Conservation (phyloP, 768 basidiomycete species). For the Tricholoma furcatifolium region DNA sequence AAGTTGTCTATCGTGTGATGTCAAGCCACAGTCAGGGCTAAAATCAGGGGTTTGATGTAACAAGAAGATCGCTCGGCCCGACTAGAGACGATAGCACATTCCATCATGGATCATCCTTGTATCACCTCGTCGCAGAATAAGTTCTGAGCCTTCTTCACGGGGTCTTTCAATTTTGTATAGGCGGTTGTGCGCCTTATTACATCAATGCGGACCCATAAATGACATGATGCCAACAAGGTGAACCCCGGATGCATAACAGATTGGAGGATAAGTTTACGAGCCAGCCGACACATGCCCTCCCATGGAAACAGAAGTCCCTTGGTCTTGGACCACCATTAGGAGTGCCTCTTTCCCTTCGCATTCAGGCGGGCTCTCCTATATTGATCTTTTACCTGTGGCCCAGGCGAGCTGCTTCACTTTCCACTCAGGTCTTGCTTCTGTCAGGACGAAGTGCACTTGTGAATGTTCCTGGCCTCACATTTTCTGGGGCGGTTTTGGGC, state of each 20-base stretch:
- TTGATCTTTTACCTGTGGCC: conserved; percentile 2
- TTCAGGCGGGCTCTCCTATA: background rate
- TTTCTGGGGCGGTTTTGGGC: conserved; percentile 6
- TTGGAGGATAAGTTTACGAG: conserved; percentile 11
- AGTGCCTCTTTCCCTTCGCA: conserved; percentile 2
- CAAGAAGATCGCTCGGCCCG: conserved; percentile 2
- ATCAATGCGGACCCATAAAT: conserved; percentile 3
- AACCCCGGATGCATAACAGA: conserved; percentile 8
- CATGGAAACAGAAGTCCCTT: conserved; percentile 18
- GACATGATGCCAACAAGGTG: conserved; percentile 14
- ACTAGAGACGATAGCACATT: background rate
- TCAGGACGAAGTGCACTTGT: background rate
- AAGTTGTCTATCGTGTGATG: background rate
- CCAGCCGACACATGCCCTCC: conserved; percentile 6
- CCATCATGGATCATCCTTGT: conserved; percentile 7
- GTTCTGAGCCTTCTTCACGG: background rate
- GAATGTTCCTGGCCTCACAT: conserved; percentile 8
- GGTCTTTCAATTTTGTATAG: background rate
- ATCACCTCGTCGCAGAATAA: background rate
- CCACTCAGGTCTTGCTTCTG: background rate
- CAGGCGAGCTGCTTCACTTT: conserved; percentile 2
- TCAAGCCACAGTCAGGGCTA: conserved; percentile 5
- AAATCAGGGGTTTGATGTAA: conserved; percentile 1
- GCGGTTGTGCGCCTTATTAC: conserved; percentile 10
- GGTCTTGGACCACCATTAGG: background rate